Evolutionary conservation across 805 yeast species (phyloP).

Genomic region (Starmerella sp.): DNA sequence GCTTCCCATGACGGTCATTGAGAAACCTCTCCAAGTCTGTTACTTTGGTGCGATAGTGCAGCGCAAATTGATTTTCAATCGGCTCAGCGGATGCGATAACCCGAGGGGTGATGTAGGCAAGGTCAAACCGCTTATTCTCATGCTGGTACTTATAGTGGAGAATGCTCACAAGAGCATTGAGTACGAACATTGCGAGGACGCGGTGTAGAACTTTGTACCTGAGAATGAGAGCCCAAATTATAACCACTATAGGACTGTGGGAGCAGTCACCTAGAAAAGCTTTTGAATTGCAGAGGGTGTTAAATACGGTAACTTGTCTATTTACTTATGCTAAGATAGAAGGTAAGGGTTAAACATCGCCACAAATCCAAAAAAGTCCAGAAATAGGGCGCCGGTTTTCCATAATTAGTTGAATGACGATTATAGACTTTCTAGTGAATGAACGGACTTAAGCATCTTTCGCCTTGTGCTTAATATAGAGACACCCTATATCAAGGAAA

Average conservation of each 20-base stretch:
- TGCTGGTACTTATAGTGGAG: slow-evolving; percentile 6
- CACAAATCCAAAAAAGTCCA: background rate
- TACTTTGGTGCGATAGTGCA: slow-evolving; percentile 37
- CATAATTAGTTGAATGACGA: too few species aligned
- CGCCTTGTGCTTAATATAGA: slow-evolving; percentile 45
- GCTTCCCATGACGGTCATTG: slow-evolving; percentile 35
- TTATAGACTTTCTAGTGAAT: background rate
- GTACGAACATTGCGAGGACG: background rate
- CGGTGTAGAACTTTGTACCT: too few species aligned
- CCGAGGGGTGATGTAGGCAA: slow-evolving; percentile 54
- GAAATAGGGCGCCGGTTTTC: too few species aligned
- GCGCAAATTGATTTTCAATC: slow-evolving; percentile 36
- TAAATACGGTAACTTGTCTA: background rate
- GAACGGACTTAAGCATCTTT: background rate
- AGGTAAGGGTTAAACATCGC: background rate
- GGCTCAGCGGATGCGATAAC: slow-evolving; percentile 74
- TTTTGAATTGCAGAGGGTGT: too few species aligned
- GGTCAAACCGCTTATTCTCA: slow-evolving; percentile 35
- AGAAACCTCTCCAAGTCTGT: slow-evolving; percentile 41
- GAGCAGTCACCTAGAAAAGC: too few species aligned
- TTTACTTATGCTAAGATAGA: background rate
- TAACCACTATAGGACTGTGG: too few species aligned
- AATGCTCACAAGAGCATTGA: background rate
- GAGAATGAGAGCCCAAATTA: too few species aligned
- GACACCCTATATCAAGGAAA: slow-evolving; percentile 73